Conservation (phyloP, 306 rosid species). For the Urtica urens region DNA sequence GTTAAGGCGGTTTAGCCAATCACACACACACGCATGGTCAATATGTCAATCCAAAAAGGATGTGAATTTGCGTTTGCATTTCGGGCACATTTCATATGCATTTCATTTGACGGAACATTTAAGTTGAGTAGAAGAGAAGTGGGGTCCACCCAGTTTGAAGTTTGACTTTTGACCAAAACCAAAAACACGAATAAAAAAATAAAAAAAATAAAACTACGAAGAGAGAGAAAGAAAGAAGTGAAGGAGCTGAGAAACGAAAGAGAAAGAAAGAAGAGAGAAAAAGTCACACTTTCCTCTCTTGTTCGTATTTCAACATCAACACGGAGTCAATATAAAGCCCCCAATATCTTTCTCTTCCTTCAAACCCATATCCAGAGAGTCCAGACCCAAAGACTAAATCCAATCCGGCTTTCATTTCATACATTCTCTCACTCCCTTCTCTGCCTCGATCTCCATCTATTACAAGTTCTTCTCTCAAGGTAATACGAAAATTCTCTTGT, state of each 20-base stretch:
- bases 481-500: neutral
- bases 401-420: neutral
- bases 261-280: constrained; percentile 31
- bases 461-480: constrained; percentile 25
- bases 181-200: neutral
- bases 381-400: too few species aligned
- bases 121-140: constrained; percentile 9
- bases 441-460: neutral
- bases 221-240: neutral
- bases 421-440: constrained; percentile 4
- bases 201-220: neutral
- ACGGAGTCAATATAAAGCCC: constrained; percentile 4
- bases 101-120: constrained; percentile 16
- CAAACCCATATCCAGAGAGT: constrained; percentile 13
- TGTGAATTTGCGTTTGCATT: constrained; percentile 4
- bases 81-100: constrained; percentile 13
- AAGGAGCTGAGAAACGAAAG: constrained; percentile 36
- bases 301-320: constrained; percentile 33
- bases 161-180: constrained; percentile 77
- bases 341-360: constrained; percentile 5
- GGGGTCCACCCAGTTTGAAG: constrained; percentile 37
- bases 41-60: too few species aligned
- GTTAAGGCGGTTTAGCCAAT: too few species aligned
- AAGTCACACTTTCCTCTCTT: constrained; percentile 77
- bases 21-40: too few species aligned